Evolutionary conservation across 495 filamentous ascomycete genomes (phyloP), one percentile per base, ranked within the genome.

Genomic region (Terfezia claveryi): DNA sequence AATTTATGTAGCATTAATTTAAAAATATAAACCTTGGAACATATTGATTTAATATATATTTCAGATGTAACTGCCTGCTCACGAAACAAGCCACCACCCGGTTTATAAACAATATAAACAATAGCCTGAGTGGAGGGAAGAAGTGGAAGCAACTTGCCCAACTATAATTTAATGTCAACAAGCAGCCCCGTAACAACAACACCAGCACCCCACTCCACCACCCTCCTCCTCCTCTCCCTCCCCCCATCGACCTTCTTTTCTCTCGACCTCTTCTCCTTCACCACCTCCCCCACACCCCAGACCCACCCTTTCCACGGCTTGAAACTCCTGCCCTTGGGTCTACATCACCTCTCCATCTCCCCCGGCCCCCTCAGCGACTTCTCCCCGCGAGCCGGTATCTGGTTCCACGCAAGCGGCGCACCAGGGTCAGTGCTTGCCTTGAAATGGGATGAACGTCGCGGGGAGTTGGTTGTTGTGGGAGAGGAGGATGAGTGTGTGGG

Each of bases 221-320:
- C 62, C 8, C 58, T 64, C 37, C 58, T 57, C 46, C 54, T 65
- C 46, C 54, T 55, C 37, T 51, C 55, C 38, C 56, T 64, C n/a
- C 63, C 63, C 10, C 57, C 57, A 8, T 52, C 52, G 10, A 57
- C 62, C 16, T 58, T 66, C 36, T 44, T 65, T 23, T 59, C 59
- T 27, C 55, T 65, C 14, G 63, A 65, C 38, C 57, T 62, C 50
- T 56, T 56, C 49, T 65, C 59, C n/a, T 65, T 65, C 54, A 60
- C 57, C 27, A 61, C 62, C n/a, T 51, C 58, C 8, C 53, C 37
- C 36, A 14, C 41, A 4, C 41, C 41, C 14, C 41, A 46, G 17
- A 46, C 12, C 14, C 41, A 46, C 41, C 12, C 41, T 5, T 65
- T 65, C 62, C 53, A 57, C 12, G 63, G 63, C 8, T 57, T 65